These are phyloP conservation scores for Otatea glauca DNA, from an alignment of 176 grass and related monocot genomes.

Conservation along the genomic window DNA sequence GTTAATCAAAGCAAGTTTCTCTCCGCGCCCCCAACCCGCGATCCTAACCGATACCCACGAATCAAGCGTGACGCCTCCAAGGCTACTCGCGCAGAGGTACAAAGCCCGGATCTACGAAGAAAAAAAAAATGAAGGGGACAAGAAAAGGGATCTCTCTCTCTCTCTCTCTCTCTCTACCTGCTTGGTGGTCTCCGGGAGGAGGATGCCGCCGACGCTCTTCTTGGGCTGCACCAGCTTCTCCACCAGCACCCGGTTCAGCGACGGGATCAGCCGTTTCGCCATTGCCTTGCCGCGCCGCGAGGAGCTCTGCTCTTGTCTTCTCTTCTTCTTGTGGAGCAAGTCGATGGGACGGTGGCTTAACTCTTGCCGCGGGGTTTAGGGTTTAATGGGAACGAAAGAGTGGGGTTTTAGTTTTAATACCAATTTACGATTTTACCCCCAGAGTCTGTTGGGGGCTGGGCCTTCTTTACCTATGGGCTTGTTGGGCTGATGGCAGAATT, in stretches of 20 bases:
- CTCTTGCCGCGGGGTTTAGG: constrained; percentile 39
- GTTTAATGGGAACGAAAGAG: not conserved
- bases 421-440: constrained; percentile 14
- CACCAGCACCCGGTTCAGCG: constrained; percentile 74
- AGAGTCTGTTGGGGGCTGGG: not conserved
- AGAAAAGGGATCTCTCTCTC: not conserved
- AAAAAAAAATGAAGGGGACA: not conserved
- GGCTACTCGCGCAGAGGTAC: not conserved
- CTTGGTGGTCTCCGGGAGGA: constrained; percentile 78
- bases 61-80: not conserved
- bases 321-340: constrained; percentile 41
- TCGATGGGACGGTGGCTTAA: not conserved
- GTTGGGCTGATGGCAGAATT: not conserved
- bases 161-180: constrained; percentile 1
- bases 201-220: constrained; percentile 74
- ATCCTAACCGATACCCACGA: not conserved
- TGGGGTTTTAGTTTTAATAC: too few species aligned
- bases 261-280: constrained; percentile 79
- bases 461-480: not conserved
- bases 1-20: not conserved
- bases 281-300: constrained; percentile 41
- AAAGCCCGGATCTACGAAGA: not conserved
- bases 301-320: not conserved
- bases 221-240: constrained; percentile 79
- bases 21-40: not conserved